These are phyloP conservation scores for Saccharum hybrid DNA, from an alignment of 202 grass and related monocot genomes.

Conservation along the genomic window DNA sequence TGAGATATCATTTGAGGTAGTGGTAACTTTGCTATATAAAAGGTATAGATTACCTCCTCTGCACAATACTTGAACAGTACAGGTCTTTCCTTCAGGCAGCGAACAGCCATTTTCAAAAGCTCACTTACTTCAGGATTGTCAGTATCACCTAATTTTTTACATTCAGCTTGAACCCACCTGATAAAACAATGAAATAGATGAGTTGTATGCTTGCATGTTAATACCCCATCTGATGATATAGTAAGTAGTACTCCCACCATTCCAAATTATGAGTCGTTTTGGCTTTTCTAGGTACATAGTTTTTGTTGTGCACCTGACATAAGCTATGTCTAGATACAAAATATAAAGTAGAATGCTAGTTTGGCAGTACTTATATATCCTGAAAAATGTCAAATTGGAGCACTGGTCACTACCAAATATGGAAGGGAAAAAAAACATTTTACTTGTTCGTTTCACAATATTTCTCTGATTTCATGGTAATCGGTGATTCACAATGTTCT, in stretches of 20 bases:
- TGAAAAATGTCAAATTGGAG: constrained; percentile 13
- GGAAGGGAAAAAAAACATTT: not conserved
- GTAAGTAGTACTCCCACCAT: not conserved
- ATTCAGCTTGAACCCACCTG: constrained; percentile 99
- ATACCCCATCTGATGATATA: constrained; percentile 29
- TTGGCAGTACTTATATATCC: not conserved
- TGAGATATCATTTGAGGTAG: constrained; percentile 42
- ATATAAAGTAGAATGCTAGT: not conserved
- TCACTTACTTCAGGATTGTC: constrained; percentile 96
- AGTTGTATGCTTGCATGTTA: too few species aligned
- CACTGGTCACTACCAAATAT: constrained; percentile 13
- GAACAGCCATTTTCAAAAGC: constrained; percentile 87
- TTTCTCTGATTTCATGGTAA: not conserved
- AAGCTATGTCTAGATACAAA: not conserved
- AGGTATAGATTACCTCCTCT: constrained; percentile 70
- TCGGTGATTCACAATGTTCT: not conserved
- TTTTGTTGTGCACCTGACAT: not conserved
- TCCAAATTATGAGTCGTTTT: not conserved
- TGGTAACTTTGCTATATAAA: constrained; percentile 26
- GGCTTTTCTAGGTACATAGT: not conserved
- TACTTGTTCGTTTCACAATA: not conserved
- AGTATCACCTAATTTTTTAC: constrained; percentile 90
- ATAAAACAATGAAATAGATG: constrained; percentile 22
- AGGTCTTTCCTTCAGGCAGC: constrained; percentile 89
- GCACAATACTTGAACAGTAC: constrained; percentile 98